phyloP scores from a whole-genome alignment of 2,329 filamentous ascomycete species.

The Epichloe glyceriae region DNA sequence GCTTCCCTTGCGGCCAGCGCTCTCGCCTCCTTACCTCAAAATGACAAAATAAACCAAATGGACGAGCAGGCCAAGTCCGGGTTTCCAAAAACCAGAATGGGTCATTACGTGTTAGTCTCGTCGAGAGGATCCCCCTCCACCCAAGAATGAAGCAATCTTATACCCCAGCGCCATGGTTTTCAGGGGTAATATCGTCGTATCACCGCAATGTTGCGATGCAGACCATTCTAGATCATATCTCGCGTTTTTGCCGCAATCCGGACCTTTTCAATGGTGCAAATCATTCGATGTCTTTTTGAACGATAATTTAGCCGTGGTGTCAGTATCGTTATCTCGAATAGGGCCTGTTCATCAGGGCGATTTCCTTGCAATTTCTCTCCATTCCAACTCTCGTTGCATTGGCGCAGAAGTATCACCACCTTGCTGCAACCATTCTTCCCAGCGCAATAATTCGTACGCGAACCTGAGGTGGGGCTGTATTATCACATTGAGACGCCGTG shows the following conservation, averaged over 20 bases:
- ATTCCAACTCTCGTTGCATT: conserved; percentile 72
- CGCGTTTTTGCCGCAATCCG: too few relatives aligned
- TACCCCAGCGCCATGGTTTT: too few relatives aligned
- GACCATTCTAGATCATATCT: too few relatives aligned
- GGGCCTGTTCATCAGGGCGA: conserved; percentile 90
- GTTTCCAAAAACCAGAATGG: too few relatives aligned
- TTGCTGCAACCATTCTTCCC: conserved; percentile 66
- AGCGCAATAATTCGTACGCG: conserved; percentile 88
- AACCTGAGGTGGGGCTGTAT: conserved; percentile 95
- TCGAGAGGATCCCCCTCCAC: too few relatives aligned
- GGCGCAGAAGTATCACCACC: conserved; percentile 30
- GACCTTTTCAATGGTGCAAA: too few relatives aligned
- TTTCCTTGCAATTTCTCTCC: conserved; percentile 81
- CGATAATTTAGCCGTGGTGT: not conserved
- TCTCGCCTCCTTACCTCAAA: not conserved
- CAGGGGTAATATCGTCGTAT: too few relatives aligned
- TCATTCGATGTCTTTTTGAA: not conserved
- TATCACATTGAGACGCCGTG: conserved; percentile 86
- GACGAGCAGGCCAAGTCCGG: too few relatives aligned
- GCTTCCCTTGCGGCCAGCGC: not conserved
- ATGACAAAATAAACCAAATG: not conserved
- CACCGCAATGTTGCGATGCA: too few relatives aligned
- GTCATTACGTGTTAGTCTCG: not conserved
- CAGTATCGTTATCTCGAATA: conserved; percentile 51
- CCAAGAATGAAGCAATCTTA: too few relatives aligned